Conservation (phyloP, 2,329 filamentous ascomycete species). For the Ophiocordyceps robertsii region DNA sequence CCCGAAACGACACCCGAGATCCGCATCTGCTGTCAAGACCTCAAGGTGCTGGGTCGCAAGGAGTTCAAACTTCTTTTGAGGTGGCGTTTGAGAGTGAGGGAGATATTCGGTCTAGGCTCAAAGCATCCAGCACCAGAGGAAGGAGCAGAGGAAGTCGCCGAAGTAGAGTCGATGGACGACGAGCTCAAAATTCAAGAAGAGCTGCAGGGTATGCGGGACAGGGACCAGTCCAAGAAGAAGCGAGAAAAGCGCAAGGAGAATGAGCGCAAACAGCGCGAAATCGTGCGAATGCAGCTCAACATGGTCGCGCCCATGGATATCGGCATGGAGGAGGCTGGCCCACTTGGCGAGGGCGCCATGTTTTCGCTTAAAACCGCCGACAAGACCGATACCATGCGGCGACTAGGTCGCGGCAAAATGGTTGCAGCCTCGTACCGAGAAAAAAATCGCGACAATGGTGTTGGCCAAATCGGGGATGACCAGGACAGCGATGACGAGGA, state of each 20-base stretch:
- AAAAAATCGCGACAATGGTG: constrained; percentile 44
- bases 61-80: constrained; percentile 83
- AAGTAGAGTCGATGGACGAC: constrained; percentile 85
- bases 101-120: constrained; percentile 74
- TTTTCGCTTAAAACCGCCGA: constrained; percentile 77
- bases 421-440: constrained; percentile 43
- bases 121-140: constrained; percentile 47
- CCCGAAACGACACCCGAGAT: constrained; percentile 81
- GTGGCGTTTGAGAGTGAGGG: constrained; percentile 81
- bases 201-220: constrained; percentile 68
- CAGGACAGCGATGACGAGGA: constrained; percentile 63
- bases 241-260: constrained; percentile 79
- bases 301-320: constrained; percentile 96
- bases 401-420: constrained; percentile 61
- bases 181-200: constrained; percentile 85
- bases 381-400: constrained; percentile 54
- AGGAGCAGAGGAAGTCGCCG: constrained; percentile 55
- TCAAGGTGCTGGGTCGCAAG: constrained; percentile 84
- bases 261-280: constrained; percentile 86
- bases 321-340: constrained; percentile 74
- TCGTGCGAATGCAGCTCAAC: constrained; percentile 92
- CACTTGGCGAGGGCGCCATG: constrained; percentile 67
- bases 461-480: constrained; percentile 34
- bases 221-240: constrained; percentile 63
- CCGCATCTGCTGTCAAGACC: constrained; percentile 60